A percentile compares a stretch with the other conserved stretches of the same genome.
Evolutionary conservation across 129 eudicot species (phyloP).

Genomic region (Artemisia annua): DNA sequence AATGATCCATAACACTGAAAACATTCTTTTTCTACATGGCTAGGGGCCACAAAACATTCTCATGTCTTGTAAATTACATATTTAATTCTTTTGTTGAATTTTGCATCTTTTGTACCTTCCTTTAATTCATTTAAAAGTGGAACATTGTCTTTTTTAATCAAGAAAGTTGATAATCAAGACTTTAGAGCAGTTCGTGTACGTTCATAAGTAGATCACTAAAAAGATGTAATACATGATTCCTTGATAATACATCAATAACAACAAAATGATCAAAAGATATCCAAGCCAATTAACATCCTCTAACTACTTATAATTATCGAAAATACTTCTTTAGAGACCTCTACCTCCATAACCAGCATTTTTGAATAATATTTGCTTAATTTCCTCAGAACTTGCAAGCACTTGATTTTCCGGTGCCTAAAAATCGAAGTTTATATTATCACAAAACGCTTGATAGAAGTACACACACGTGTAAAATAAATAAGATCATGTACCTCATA

Average conservation of each 20-base stretch:
- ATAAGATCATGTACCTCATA: slow-evolving; percentile 50
- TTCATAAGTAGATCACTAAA: slow-evolving; percentile 4
- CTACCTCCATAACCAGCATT: slow-evolving; percentile 86
- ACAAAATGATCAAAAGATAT: neutral
- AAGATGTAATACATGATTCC: neutral
- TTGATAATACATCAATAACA: neutral
- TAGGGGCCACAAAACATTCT: slow-evolving; percentile 35
- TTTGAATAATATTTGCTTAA: slow-evolving; percentile 64
- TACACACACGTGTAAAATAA: neutral
- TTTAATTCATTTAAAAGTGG: slow-evolving; percentile 13
- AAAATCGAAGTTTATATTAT: neutral
- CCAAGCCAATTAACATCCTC: slow-evolving; percentile 4
- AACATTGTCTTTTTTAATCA: slow-evolving; percentile 16
- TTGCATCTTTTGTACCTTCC: slow-evolving; percentile 27
- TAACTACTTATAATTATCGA: neutral
- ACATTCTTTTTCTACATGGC: slow-evolving; percentile 27
- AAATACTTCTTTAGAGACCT: slow-evolving; percentile 41
- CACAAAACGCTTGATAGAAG: neutral
- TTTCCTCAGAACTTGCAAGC: slow-evolving; percentile 54
- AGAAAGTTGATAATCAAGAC: slow-evolving; percentile 9
- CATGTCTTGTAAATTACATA: slow-evolving; percentile 10
- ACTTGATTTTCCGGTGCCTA: slow-evolving; percentile 50
- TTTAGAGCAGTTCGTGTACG: slow-evolving; percentile 2
- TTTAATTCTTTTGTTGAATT: slow-evolving; percentile 18
- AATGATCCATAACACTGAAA: too few species aligned